phyloP scores from a whole-genome alignment of 2,329 filamentous ascomycete species.

The Nigrospora osmanthi region DNA sequence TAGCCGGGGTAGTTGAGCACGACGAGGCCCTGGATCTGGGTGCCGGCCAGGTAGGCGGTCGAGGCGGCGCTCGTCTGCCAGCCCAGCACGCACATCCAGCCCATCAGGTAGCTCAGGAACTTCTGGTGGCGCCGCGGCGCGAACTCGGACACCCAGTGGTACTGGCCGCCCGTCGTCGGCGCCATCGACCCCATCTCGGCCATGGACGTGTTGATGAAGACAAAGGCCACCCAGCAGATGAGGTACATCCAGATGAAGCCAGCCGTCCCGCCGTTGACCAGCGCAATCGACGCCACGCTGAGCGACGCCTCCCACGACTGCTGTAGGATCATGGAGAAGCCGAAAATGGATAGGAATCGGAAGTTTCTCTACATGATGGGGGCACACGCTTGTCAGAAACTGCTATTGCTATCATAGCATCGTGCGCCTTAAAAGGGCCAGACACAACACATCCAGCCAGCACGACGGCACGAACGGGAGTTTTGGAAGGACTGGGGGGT shows the following conservation, averaged over 20 bases:
- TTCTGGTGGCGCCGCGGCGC: slow-evolving; percentile 2
- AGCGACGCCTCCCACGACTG: slow-evolving; percentile 14
- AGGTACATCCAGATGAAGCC: slow-evolving; percentile 15
- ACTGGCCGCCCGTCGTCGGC: slow-evolving; percentile 3
- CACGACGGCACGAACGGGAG: no score
- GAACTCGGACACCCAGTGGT: slow-evolving; percentile 7
- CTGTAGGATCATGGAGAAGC: slow-evolving; percentile 8
- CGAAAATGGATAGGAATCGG: slow-evolving; percentile 15
- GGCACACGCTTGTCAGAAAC: no score
- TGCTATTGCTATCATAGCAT: no score
- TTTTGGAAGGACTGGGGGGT: no score
- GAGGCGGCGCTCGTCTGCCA: slow-evolving; percentile 6
- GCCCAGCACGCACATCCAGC: slow-evolving; percentile 6
- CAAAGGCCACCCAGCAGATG: slow-evolving; percentile 9
- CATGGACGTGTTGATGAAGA: slow-evolving; percentile 7
- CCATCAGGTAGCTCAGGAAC: slow-evolving; percentile 4
- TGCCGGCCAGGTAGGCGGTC: slow-evolving; percentile 7
- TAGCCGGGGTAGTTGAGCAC: slow-evolving; percentile 9
- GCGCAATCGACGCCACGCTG: slow-evolving; percentile 8
- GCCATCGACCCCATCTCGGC: slow-evolving; percentile 8
- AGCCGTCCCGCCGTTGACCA: slow-evolving; percentile 11
- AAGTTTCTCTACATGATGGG: slow-evolving; percentile 3
- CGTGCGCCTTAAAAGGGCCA: no score
- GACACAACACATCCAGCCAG: no score
- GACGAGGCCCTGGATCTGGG: slow-evolving; percentile 11